Percentiles rank a stretch among this genome's conserved stretches.
phyloP scores from a whole-genome alignment of 2,329 filamentous ascomycete species.

The Mycogone perniciosa region DNA sequence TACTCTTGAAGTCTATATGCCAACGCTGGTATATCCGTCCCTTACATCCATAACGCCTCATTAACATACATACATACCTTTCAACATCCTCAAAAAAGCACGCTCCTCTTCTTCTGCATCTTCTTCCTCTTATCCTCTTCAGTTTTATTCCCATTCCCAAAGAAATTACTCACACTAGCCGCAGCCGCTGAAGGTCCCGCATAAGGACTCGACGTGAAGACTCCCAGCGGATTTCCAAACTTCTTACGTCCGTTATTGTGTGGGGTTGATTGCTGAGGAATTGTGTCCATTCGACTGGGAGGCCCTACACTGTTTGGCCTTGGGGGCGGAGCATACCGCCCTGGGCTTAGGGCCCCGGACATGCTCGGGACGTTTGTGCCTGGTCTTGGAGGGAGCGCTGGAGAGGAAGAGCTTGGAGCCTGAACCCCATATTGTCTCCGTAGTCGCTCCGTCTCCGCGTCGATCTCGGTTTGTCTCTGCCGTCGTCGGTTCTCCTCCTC shows the following conservation, averaged over 20 bases:
- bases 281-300: conserved; percentile 3
- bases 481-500: conserved; percentile 55
- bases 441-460: conserved; percentile 78
- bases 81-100: conserved; percentile 32
- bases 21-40: neutral
- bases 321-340: conserved; percentile 26
- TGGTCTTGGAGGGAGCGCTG: conserved; percentile 30
- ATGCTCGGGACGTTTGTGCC: conserved; percentile 1
- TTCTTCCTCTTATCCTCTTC: conserved; percentile 36
- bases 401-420: conserved; percentile 31
- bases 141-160: conserved; percentile 26
- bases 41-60: neutral
- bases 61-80: neutral
- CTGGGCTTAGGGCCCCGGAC: conserved; percentile 12
- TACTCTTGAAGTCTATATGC: neutral
- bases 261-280: conserved; percentile 4
- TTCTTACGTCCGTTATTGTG: conserved; percentile 15
- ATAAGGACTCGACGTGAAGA: conserved; percentile 22
- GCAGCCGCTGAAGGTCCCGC: conserved; percentile 35
- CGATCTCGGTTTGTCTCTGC: conserved; percentile 52
- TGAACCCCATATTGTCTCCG: conserved; percentile 59
- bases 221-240: conserved; percentile 22
- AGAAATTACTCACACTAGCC: conserved; percentile 41
- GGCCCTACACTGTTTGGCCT: conserved; percentile 43
- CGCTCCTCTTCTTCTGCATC: conserved; percentile 43